phyloP scores from a whole-genome alignment of 169 alveolate species.

The Miamiensis avidus region DNA sequence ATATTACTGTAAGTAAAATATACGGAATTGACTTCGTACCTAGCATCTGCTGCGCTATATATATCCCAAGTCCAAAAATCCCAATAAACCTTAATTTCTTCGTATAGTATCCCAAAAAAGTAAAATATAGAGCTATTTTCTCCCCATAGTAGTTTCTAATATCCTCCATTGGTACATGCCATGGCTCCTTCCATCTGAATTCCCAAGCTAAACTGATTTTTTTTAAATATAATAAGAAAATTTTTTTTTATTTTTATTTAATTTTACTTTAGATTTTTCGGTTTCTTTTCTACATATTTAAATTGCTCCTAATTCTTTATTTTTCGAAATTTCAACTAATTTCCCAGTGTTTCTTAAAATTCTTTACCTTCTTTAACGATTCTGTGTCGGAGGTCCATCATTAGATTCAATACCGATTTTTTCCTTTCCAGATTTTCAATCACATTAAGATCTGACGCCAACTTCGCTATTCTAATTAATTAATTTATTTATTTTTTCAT shows the following conservation, averaged over 20 bases:
- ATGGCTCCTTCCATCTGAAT: constrained; percentile 9
- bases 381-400: too few species aligned
- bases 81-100: constrained; percentile 17
- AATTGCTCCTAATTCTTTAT: neutral
- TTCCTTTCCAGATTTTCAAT: too few species aligned
- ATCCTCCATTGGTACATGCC: constrained; percentile 25
- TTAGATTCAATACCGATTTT: too few species aligned
- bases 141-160: constrained; percentile 47
- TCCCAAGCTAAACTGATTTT: constrained; percentile 23
- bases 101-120: constrained; percentile 33
- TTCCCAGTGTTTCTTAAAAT: neutral
- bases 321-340: neutral
- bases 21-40: neutral
- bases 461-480: too few species aligned
- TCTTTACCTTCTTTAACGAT: too few species aligned
- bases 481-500: too few species aligned
- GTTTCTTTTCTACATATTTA: neutral
- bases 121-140: constrained; percentile 37
- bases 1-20: neutral
- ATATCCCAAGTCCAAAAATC: constrained; percentile 18
- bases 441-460: too few species aligned
- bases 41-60: neutral
- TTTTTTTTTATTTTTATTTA: too few species aligned
- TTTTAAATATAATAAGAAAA: neutral
- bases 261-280: neutral